phyloP scores from a whole-genome alignment of 345 rosid species.

The Ceriops tagal region DNA sequence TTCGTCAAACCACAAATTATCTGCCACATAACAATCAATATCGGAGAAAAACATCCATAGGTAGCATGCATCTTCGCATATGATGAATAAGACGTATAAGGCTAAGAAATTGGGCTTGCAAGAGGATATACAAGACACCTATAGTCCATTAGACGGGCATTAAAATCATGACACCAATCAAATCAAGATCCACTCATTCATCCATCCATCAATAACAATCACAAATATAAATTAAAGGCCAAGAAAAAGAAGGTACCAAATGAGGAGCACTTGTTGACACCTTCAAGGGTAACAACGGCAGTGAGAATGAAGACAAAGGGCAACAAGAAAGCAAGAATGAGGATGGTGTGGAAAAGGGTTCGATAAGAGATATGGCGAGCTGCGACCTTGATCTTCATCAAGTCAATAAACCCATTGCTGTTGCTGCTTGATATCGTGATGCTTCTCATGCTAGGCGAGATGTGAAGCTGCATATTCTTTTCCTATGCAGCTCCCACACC shows the following conservation, averaged over 20 bases:
- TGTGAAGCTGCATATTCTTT: slow-evolving; percentile 98
- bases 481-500: slow-evolving; percentile 50
- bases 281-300: slow-evolving; percentile 98
- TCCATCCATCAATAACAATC: not conserved
- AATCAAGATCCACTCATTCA: not conserved
- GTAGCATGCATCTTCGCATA: not conserved
- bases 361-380: slow-evolving; percentile 98
- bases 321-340: slow-evolving; percentile 93
- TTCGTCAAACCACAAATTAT: slow-evolving; percentile 1
- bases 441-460: slow-evolving; percentile 99
- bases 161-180: too few relatives aligned
- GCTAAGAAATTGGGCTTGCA: not conserved
- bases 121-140: not conserved
- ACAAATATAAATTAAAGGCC: not conserved
- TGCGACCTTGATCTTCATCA: slow-evolving; percentile 99
- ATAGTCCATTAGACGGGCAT: not conserved
- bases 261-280: slow-evolving; percentile 99
- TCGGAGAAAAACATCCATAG: not conserved
- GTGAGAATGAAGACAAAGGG: slow-evolving; percentile 98
- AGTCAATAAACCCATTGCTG: slow-evolving; percentile 92
- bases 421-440: slow-evolving; percentile 91
- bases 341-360: slow-evolving; percentile 91
- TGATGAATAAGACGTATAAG: not conserved
- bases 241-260: slow-evolving; percentile 49
- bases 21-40: not conserved